Base-by-base conservation (phyloP, 306 rosid species). In the Malus orientalis region DNA sequence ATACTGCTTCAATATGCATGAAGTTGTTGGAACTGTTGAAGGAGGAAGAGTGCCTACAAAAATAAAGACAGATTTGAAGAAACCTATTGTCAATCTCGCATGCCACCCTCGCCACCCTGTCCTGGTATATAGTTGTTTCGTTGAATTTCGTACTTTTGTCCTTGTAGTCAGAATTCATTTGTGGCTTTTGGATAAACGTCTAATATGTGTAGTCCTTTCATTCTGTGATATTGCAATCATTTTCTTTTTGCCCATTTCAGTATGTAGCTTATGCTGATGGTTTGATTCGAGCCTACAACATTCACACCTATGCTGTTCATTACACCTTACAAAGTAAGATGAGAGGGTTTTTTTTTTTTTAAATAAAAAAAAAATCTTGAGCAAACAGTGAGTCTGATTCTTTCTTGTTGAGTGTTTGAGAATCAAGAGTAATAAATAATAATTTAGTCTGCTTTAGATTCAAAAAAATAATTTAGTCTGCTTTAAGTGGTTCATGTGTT, bases 61-160 rank as follows among this genome's bases (percentile, higher is more conserved):
- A 84, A 92, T 96, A 77, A 96, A 96, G 87, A 82, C 99, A 79
- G 99, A 96, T 82, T 79, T 96, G 88, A 96, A 96, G 89, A 96
- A 92, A 80, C 97, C 99, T 68, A 69, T 96, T 84, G 93, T 96
- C 83, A 96, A 96, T 85, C 92, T 96, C 84, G 93, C 98, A 60
- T 96, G 99, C 86, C 98, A 96, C 87, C 99, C 99, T 82, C 98
- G 99, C 79, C 98, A 87, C 72, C 96, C 99, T 45, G 89, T 92
- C 45, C 79, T 95, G 87, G 97, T 95, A 90, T 47, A 23, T 75
- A 74, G 67, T 79, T 53, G 45, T 60, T 33, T 45, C 29, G 51
- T 40, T 27, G 72, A 59, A 30, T 63, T 78, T 57, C 25, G 66
- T 69, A 69, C 45, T 66, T 36, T 76, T 82, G 67, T 77, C 29